Base-by-base conservation (phyloP, 345 rosid genomes). In the Salix caprea region DNA sequence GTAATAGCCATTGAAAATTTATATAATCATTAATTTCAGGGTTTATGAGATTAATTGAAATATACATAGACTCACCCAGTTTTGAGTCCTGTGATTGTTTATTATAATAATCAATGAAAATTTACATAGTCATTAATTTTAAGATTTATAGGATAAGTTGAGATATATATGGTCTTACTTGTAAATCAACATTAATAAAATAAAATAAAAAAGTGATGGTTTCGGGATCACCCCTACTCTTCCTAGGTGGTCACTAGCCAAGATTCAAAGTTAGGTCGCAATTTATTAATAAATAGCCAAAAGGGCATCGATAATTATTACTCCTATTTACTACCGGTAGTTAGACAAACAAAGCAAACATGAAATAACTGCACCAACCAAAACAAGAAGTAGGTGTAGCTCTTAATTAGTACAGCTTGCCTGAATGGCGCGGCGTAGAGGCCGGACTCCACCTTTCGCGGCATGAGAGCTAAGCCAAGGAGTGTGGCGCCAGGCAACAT, bases 391-490 rank as follows among this genome's bases (percentile, higher is more conserved):
- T 21, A 39, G n/a, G 16, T 67, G 50, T 69, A 69, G 12, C 13
- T 36, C 34, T 30, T 52, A 46, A 6, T 26, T 16, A 19, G 26
- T 19, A 21, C 8, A 48, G 82, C 93, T 89, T 85, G 84, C 99
- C 97, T 96, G 98, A 74, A 96, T 82, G 70, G 96, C 91, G 19
- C 98, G 96, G 11, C 97, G 93, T 66, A 96, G 88, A 77, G 99
- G 99, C 15, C 96, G 90, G 42, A 96, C 82, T 11, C 90, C 82
- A 5, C 99, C 99, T 83, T 90, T 90, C 70, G 99, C 99, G 2
- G 97, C 87, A 12, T 94, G 99, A 7, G 92, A 84, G 39, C 88
- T 88, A 5, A 92, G 94, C 99, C 99, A 94, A 0, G 97, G 99
- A 2, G 99, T 94, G 76, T 91, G 93, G 16, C 98, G 96, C 99